Base-by-base conservation (phyloP, 1,284 basidiomycete genomes). In the Heliocybe sulcata region DNA sequence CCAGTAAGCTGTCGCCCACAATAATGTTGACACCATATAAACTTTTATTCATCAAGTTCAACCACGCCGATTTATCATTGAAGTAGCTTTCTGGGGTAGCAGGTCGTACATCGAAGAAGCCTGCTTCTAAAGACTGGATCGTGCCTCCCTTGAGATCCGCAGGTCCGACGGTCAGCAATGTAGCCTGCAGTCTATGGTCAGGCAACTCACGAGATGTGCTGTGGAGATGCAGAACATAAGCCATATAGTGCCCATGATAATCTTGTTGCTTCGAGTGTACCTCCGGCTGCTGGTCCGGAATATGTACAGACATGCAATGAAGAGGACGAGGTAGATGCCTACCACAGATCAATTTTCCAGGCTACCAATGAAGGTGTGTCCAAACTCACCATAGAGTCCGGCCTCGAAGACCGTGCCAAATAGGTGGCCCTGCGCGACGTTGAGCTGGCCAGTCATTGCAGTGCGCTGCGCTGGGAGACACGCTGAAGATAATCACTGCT, bases 341-440 rank as follows among this genome's bases (percentile, higher is more conserved):
- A 33, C 14, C 47, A 20, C 12, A 2, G 19, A 20, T 49, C 47
- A 20, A 3, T 31, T 1, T 26, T 3, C 3, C 19, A 12, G 4
- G 23, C 16, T 26, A 31, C 14, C 26, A 31, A 51, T 20, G 20
- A 22, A 6, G 23, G n/a, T 22, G 29, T 26, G 10, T n/a, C 11
- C n/a, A 10, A 25, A 20, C 51, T 4, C 12, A 52, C 51, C 51
- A n/a, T 52, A 52, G 20, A 52, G 51, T 1, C 31, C 23, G 29
- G 29, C 51, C 33, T 52, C 51, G 33, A 52, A 52, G 16, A 52
- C 16, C 3, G 51, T 52, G 16, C 51, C 51, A 16, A 52, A 52
- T 4, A 52, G 51, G 35, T 52, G 51, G 23, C 51, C 51, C 19
- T 52, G 51, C 11, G 51, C 51, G 3, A 52, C 51, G 51, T 52